Conservation (phyloP, 108 stramenopile genomes). For the Skeletonema tropicum region DNA sequence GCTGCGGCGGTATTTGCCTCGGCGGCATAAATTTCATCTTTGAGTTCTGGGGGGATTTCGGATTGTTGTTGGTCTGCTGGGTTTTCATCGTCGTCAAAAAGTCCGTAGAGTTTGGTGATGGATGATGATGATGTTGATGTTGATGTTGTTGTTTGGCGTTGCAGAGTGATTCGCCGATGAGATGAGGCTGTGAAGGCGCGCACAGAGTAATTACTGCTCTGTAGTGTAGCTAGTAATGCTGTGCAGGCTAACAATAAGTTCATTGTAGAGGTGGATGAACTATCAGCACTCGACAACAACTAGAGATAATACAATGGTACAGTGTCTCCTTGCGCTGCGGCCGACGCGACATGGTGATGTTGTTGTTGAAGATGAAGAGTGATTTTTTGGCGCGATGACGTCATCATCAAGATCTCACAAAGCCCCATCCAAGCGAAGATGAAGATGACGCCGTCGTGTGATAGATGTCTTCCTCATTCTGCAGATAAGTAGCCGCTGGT, state of each 20-base stretch:
- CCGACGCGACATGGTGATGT: too few species aligned
- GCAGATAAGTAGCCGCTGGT: too few species aligned
- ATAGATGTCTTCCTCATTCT: too few species aligned
- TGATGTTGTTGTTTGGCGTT: neutral
- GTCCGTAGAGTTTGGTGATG: slow-evolving; percentile 10
- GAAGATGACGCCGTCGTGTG: too few species aligned
- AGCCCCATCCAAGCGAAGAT: too few species aligned
- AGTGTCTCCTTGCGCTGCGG: too few species aligned
- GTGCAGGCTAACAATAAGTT: neutral
- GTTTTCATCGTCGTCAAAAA: slow-evolving; percentile 23
- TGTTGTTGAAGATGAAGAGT: too few species aligned
- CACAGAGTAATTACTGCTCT: neutral
- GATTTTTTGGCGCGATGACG: too few species aligned
- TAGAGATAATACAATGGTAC: too few species aligned
- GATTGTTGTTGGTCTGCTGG: neutral
- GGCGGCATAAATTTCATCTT: slow-evolving; percentile 72
- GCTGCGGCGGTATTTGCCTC: slow-evolving; percentile 84
- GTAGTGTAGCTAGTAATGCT: neutral
- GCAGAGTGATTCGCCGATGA: neutral
- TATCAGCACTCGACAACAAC: too few species aligned
- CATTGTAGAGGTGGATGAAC: neutral
- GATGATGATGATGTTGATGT: slow-evolving; percentile 1
- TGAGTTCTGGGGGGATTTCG: slow-evolving; percentile 63
- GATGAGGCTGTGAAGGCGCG: neutral
- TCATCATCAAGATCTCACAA: too few species aligned